Evolutionary conservation across 1,284 basidiomycete genomes (phyloP).

Genomic region (Erythrobasidium hasegawianum): DNA sequence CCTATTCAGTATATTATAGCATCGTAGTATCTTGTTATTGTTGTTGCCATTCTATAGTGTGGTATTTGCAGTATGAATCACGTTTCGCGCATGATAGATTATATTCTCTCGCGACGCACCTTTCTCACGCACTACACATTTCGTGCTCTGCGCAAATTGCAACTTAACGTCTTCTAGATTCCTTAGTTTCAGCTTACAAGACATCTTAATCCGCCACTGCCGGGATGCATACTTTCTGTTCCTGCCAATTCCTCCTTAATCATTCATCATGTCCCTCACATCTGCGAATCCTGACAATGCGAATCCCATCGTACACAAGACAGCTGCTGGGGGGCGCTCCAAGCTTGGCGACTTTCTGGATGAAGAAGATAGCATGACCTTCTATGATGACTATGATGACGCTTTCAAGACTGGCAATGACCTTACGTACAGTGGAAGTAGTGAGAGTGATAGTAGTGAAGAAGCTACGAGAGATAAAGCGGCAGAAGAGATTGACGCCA

Average conservation of each 20-base stretch:
- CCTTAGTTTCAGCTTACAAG: too few relatives aligned
- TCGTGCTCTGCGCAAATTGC: too few relatives aligned
- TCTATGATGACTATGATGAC: neutral
- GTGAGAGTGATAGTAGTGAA: slow-evolving; percentile 11
- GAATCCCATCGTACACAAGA: slow-evolving; percentile 42
- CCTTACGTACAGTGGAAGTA: neutral
- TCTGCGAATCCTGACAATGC: slow-evolving; percentile 41
- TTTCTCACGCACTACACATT: too few relatives aligned
- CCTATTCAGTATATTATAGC: neutral
- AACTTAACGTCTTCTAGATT: too few relatives aligned
- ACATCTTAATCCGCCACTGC: too few relatives aligned
- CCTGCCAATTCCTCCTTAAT: too few relatives aligned
- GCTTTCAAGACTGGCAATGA: slow-evolving; percentile 3
- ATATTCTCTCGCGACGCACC: too few relatives aligned
- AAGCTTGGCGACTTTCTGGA: slow-evolving; percentile 37
- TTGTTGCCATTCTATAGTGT: neutral
- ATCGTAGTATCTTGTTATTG: neutral
- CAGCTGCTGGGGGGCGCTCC: slow-evolving; percentile 19
- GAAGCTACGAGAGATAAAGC: slow-evolving; percentile 7
- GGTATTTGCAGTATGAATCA: neutral
- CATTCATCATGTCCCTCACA: slow-evolving; percentile 23
- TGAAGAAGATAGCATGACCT: slow-evolving; percentile 32
- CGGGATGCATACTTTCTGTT: too few relatives aligned
- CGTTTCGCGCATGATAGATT: too few relatives aligned
- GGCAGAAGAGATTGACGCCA: slow-evolving; percentile 57